Evolutionary conservation across 2,329 filamentous ascomycete species (phyloP).

Genomic region (Colletotrichum sojae): DNA sequence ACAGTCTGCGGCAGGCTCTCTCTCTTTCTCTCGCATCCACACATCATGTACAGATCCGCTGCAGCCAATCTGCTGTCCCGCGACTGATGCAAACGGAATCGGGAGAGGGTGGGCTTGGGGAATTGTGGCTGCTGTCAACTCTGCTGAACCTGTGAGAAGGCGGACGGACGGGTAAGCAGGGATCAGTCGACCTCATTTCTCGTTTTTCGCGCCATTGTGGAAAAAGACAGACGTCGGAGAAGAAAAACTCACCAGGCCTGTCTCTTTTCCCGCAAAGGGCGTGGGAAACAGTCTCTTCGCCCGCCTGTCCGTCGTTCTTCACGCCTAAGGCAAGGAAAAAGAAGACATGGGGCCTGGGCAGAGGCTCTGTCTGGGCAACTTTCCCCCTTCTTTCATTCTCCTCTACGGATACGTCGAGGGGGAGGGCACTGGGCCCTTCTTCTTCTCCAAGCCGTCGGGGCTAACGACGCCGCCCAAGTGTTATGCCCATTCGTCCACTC

Average conservation of each 20-base stretch:
- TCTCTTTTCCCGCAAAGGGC: too few species aligned
- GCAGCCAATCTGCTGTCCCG: slow-evolving; percentile 15
- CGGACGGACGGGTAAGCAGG: slow-evolving; percentile 3
- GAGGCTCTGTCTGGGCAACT: slow-evolving; percentile 1
- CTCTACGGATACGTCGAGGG: too few species aligned
- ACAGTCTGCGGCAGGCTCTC: slow-evolving; percentile 13
- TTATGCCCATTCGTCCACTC: slow-evolving; percentile 20
- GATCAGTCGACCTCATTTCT: slow-evolving; percentile 15
- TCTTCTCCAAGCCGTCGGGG: slow-evolving; percentile 18
- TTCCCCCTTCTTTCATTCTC: slow-evolving; percentile 4
- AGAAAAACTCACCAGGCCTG: too few species aligned
- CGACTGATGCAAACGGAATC: slow-evolving; percentile 28
- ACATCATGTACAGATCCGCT: slow-evolving; percentile 25
- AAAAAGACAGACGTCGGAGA: not conserved
- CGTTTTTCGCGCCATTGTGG: slow-evolving; percentile 1
- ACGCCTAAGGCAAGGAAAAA: not conserved
- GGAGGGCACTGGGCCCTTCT: not conserved
- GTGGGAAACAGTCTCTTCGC: not conserved
- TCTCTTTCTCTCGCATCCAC: not conserved
- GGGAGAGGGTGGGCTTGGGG: slow-evolving; percentile 5
- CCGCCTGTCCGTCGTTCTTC: not conserved
- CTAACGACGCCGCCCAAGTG: slow-evolving; percentile 27
- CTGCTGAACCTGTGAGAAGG: not conserved
- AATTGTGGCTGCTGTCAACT: slow-evolving; percentile 16
- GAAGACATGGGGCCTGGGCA: not conserved